Evolutionary conservation across 2,329 filamentous ascomycete species (phyloP), one percentile per base, ranked within the genome.

Genomic region (Ophiostoma quercus): DNA sequence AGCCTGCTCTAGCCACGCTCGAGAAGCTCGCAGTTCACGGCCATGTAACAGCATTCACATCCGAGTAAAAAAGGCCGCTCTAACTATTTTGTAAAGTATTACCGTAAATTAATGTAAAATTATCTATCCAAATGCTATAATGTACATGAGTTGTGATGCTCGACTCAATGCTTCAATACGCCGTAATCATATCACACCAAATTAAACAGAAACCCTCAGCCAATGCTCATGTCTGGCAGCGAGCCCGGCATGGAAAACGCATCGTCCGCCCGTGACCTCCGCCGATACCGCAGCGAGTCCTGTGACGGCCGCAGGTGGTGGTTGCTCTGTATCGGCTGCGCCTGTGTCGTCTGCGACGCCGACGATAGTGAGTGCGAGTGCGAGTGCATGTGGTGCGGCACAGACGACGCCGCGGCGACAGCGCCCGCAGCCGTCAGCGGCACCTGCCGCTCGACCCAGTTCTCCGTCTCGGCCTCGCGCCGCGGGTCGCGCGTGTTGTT

Each of bases 211-310:
- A 14, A 62, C 4, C 25, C 12, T 41, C 16, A 65, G n/a, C 62
- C 62, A 43, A 70, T 68, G 51, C 22, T 72, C 71, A 81, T 75
- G 14, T 79, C 79, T 0, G 83, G 81, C 60, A 84, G 73, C 16
- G 82, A 80, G 4, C 83, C 82, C 0, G 84, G 82, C 79, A 84
- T 84, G 39, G 79, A 77, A 69, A 79, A 81, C 9, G 80, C 76
- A 71, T 80, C 75, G 77, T 74, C 73, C 14, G 60, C 72, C 71
- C 78, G 74, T 69, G 79, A 75, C 72, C 80, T 76, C 68, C 81
- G 76, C 70, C 80, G 77, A 69, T 73, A 70, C 72, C 81, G 77
- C 73, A 85, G 73, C 74, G 76, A 74, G 72, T 77, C 74, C 43
- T 78, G 72, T 7, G 70, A 68, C 0, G 71, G 70, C 51, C 71